Conservation (phyloP, 768 basidiomycete species). For the Mycena indigotica region DNA sequence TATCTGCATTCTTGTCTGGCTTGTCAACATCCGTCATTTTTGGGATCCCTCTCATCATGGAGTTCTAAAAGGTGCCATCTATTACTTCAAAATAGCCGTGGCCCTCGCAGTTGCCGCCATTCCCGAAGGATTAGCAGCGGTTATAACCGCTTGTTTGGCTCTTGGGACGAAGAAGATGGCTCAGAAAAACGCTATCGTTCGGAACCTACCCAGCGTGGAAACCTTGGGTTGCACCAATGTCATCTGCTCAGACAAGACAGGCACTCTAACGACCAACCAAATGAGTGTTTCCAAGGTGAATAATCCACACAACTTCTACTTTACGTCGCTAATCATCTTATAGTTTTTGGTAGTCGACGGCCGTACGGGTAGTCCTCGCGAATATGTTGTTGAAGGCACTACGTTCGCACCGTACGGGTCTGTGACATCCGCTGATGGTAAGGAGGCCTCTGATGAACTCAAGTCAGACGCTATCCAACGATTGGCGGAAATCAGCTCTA, state of each 20-base stretch:
- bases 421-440: slow-evolving; percentile 68
- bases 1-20: slow-evolving; percentile 96
- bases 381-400: slow-evolving; percentile 87
- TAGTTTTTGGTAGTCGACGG: slow-evolving; percentile 79
- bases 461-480: slow-evolving; percentile 74
- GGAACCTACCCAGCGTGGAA: slow-evolving; percentile 95
- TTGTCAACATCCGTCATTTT: slow-evolving; percentile 96
- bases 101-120: slow-evolving; percentile 99
- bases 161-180: slow-evolving; percentile 99
- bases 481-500: slow-evolving; percentile 86
- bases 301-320: too few species aligned
- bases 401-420: slow-evolving; percentile 88
- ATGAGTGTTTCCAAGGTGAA: slow-evolving; percentile 88
- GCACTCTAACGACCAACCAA: slow-evolving; percentile 93
- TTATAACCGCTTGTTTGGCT: slow-evolving; percentile 95
- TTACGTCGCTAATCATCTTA: slow-evolving; percentile 6
- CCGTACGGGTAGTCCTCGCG: slow-evolving; percentile 49
- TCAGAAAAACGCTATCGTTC: slow-evolving; percentile 96
- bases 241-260: slow-evolving; percentile 99
- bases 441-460: slow-evolving; percentile 57
- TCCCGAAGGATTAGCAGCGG: slow-evolving; percentile 96
- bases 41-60: slow-evolving; percentile 94
- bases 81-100: slow-evolving; percentile 99
- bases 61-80: slow-evolving; percentile 88
- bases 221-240: slow-evolving; percentile 98